Evolutionary conservation across 495 filamentous ascomycete genomes (phyloP), one percentile per base, ranked within the genome.

Genomic region (Tuber umbilicatum): DNA sequence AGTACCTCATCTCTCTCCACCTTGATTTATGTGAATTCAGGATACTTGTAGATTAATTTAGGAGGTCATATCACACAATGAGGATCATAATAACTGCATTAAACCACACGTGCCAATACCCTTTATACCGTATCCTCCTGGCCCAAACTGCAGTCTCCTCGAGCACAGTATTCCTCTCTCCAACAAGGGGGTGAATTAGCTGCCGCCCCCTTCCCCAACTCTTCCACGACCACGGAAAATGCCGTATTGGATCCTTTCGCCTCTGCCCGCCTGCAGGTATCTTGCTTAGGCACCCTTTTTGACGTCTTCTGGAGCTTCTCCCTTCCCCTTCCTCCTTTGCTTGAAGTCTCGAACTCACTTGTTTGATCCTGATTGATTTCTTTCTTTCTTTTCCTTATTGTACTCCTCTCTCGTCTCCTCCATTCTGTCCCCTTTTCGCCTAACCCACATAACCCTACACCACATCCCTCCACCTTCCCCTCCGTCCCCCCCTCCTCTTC

Each of bases 191-290:
- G 23, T n/a, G 45, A 35, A 64, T 12, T n/a, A 9, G 55, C 27
- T 75, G 47, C 21, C 19, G 73, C 74, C 72, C 70, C 45, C 50
- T 39, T 45, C 73, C 77, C 75, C 70, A 71, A 38, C 75, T 73
- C 40, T 73, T 73, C 64, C 2, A 5, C 17, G 40, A 71, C 31
- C 23, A 77, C 77, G 77, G 77, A 75, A 79, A 78, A 69, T 64
- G 77, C 77, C 77, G 77, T 74, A 70, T 70, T 17, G 3, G 27
- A 35, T 64, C 55, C 27, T 35, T 64, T 78, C 72, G 76, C 77
- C 77, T 79, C 77, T 78, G 76, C 76, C 74, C 74, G 76, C 75
- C 77, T 79, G 77, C 77, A 79, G 77, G 55, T 73, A 67, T 70
- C 72, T 69, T 72, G 77, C n/a, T n/a, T n/a, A 64, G 67, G 69